Conservation (phyloP, 2,329 filamentous ascomycete species). For the Aureobasidium sp. region DNA sequence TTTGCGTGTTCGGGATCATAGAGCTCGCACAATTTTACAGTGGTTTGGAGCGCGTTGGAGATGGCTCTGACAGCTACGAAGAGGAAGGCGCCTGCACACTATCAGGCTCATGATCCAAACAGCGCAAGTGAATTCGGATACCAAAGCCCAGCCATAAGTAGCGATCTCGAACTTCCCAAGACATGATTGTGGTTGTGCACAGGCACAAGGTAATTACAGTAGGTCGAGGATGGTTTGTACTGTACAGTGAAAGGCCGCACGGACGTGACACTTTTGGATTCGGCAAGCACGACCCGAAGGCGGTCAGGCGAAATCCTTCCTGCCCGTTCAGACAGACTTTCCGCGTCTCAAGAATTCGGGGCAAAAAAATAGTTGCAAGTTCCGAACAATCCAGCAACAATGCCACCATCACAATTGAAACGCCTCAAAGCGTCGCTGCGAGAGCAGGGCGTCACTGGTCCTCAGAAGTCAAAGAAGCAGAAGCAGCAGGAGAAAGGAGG, state of each 20-base stretch:
- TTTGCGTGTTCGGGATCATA: constrained; percentile 68
- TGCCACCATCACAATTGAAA: constrained; percentile 96
- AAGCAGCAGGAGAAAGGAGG: constrained; percentile 61
- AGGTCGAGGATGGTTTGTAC: too few species aligned
- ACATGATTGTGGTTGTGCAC: constrained; percentile 24
- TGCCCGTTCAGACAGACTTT: constrained; percentile 2
- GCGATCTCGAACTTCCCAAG: constrained; percentile 35
- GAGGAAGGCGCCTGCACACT: constrained; percentile 44
- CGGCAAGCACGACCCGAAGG: neutral
- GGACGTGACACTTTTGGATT: neutral
- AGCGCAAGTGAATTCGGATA: constrained; percentile 20
- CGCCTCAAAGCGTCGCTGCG: constrained; percentile 84
- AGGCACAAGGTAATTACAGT: too few species aligned
- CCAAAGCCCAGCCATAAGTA: constrained; percentile 43
- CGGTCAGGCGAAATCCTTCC: constrained; percentile 9
- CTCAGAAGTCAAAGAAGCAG: constrained; percentile 92
- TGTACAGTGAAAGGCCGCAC: neutral
- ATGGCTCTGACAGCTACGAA: constrained; percentile 53
- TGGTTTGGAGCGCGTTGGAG: constrained; percentile 51
- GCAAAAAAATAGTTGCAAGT: neutral
- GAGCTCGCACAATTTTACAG: constrained; percentile 60
- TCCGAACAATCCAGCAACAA: constrained; percentile 33
- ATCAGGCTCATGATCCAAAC: neutral
- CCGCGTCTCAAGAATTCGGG: neutral
- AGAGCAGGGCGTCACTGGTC: constrained; percentile 83